Base-by-base conservation (phyloP, 164 flowering plant genomes). In the Stephania yunnanensis region DNA sequence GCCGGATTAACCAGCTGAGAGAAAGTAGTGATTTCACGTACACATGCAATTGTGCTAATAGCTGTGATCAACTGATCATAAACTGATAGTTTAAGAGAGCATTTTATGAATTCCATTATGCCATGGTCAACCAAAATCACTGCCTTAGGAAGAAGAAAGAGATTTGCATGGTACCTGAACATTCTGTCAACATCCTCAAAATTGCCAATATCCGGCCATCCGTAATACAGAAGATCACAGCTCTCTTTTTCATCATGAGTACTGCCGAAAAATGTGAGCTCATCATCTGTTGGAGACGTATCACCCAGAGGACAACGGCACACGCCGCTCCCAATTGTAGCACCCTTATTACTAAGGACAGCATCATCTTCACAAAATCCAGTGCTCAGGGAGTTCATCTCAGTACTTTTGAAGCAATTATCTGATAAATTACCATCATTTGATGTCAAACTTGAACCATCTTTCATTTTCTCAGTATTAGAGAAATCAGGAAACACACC, bases 171-270 rank as follows among this genome's bases (percentile, higher is more conserved):
- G 58, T 84, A 94, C 98, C 97, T 92, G 65, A 94, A 88, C 88
- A 94, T 90, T 79, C 80, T 83, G 84, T 90, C 92, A 71, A 92
- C 91, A 82, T 92, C 97, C 69, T 91, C 97, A 80, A 91, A 90
- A 75, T 91, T 90, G 71, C 86, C 93, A 69, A 91, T 88, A 77
- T 90, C 91, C 36, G 88, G 83, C 98, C 98, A 94, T 25, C 84
- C 89, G 81, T 88, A 85, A 71, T 82, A 85, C 55, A 87, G 77
- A 22, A 89, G 83, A 78, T 85, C 87, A 63, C 76, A 78, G 76
- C 78, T 76, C 69, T 87, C 91, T 72, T 83, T 88, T 70, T 85
- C 86, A 61, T 84, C 88, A 29, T 42, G 77, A 46, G 73, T 86
- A 76, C 82, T 83, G 71, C 81, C 75, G 44, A 88, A 83, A 78